phyloP scores from a whole-genome alignment of 2,329 filamentous ascomycete genomes.

The Fusarium cicatricum region DNA sequence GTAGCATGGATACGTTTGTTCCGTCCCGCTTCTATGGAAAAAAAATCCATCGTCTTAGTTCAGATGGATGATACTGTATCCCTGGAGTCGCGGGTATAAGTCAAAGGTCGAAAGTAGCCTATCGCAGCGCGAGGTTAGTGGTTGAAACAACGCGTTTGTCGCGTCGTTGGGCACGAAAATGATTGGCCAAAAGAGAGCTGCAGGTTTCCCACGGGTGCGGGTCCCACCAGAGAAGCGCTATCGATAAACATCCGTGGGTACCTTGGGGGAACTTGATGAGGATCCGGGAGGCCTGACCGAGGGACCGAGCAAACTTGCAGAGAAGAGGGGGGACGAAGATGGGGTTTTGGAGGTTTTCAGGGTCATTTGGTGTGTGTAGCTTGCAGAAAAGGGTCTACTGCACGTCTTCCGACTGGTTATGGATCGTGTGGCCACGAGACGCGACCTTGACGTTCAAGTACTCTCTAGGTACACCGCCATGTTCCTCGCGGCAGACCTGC shows the following conservation, averaged over 20 bases:
- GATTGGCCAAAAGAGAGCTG: slow-evolving; percentile 35
- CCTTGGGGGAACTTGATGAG: slow-evolving; percentile 22
- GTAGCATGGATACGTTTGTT: slow-evolving; percentile 1
- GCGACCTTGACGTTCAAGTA: no score
- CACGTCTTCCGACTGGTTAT: no score
- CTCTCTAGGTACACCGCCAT: slow-evolving; percentile 24
- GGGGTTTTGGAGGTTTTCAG: no score
- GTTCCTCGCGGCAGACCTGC: slow-evolving; percentile 28
- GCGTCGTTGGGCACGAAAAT: slow-evolving; percentile 32
- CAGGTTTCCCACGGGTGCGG: slow-evolving; percentile 31
- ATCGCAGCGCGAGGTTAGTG: slow-evolving; percentile 26
- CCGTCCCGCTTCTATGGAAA: slow-evolving; percentile 5
- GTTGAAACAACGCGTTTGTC: slow-evolving; percentile 38
- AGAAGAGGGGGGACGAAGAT: no score
- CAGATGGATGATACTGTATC: background rate
- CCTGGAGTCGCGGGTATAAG: slow-evolving; percentile 3
- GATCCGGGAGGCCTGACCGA: no score
- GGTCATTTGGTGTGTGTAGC: no score
- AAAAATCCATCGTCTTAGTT: background rate
- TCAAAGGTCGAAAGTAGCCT: slow-evolving; percentile 12
- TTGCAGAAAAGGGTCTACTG: no score
- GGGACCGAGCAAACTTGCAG: no score
- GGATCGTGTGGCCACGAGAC: no score
- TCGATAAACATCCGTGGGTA: slow-evolving; percentile 39
- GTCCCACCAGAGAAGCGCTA: slow-evolving; percentile 38